These are phyloP conservation scores for Micromonas pusilla DNA, from an alignment of 139 green algal genomes.

Conservation along the genomic window DNA sequence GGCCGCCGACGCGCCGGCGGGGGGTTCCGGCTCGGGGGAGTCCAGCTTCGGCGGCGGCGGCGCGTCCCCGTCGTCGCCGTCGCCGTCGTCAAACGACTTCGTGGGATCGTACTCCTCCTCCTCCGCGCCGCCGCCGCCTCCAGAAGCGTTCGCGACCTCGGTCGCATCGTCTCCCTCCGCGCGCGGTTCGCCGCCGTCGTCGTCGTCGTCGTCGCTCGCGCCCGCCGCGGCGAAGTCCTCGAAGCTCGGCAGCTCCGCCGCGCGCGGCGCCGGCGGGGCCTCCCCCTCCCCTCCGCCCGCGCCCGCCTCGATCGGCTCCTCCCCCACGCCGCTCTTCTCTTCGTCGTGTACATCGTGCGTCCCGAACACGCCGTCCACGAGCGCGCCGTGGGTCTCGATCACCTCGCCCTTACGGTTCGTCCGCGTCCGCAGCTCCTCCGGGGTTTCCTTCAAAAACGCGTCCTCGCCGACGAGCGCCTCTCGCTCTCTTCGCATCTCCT, in stretches of 20 bases:
- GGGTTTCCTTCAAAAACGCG: not conserved
- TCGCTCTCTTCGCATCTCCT: constrained; percentile 2
- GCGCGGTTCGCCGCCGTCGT: not conserved
- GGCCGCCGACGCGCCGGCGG: not conserved
- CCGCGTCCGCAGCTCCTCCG: not conserved
- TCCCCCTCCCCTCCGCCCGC: not conserved
- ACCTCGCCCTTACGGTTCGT: not conserved
- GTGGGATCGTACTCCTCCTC: not conserved
- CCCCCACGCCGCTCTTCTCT: not conserved
- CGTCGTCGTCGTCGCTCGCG: not conserved
- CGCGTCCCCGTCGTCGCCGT: not conserved
- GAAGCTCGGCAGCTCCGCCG: not conserved
- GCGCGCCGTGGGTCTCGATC: not conserved
- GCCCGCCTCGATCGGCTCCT: not conserved
- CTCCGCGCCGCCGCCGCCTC: not conserved
- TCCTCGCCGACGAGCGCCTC: constrained; percentile 13
- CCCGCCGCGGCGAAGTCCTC: not conserved
- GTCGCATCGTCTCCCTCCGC: not conserved
- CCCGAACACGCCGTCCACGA: not conserved
- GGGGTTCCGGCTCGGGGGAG: not conserved
- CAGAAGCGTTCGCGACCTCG: not conserved
- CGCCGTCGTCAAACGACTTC: not conserved
- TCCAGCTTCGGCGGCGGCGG: not conserved
- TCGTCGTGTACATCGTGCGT: not conserved
- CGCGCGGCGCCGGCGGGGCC: not conserved